Conservation (phyloP, 108 stramenopile species). For the Discostella pseudostelligera region DNA sequence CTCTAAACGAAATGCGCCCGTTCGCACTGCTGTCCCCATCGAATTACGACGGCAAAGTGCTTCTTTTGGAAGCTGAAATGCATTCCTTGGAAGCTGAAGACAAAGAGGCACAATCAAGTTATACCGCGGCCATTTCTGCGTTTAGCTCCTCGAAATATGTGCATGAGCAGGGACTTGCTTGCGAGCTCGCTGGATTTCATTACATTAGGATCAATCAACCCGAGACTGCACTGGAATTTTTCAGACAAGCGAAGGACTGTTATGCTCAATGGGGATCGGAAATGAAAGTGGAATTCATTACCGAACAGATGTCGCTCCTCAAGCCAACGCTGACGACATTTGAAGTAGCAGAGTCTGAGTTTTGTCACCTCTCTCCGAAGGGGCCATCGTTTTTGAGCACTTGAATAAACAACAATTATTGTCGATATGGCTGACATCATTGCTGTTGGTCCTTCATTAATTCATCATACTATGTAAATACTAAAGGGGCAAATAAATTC, state of each 20-base stretch:
- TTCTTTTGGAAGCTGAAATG: slow-evolving; percentile 21
- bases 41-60: slow-evolving; percentile 33
- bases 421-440: too few relatives aligned
- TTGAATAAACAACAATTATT: too few relatives aligned
- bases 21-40: slow-evolving; percentile 14
- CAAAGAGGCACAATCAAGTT: slow-evolving; percentile 16
- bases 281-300: slow-evolving; percentile 6
- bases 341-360: too few relatives aligned
- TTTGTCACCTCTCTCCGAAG: too few relatives aligned
- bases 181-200: slow-evolving; percentile 22
- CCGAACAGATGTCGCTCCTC: not conserved
- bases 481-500: too few relatives aligned
- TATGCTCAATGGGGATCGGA: slow-evolving; percentile 22
- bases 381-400: too few relatives aligned
- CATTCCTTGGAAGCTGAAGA: slow-evolving; percentile 8
- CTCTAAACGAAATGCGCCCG: not conserved
- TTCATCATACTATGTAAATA: too few relatives aligned
- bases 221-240: slow-evolving; percentile 12
- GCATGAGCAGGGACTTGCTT: slow-evolving; percentile 35
- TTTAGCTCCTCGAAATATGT: slow-evolving; percentile 15
- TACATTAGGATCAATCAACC: slow-evolving; percentile 2
- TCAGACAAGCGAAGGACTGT: slow-evolving; percentile 18
- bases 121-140: slow-evolving; percentile 17
- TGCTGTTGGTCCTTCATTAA: too few relatives aligned
- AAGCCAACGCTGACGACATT: too few relatives aligned